phyloP scores from a whole-genome alignment of 2,329 filamentous ascomycete species.

The Hypomyces perniciosus region DNA sequence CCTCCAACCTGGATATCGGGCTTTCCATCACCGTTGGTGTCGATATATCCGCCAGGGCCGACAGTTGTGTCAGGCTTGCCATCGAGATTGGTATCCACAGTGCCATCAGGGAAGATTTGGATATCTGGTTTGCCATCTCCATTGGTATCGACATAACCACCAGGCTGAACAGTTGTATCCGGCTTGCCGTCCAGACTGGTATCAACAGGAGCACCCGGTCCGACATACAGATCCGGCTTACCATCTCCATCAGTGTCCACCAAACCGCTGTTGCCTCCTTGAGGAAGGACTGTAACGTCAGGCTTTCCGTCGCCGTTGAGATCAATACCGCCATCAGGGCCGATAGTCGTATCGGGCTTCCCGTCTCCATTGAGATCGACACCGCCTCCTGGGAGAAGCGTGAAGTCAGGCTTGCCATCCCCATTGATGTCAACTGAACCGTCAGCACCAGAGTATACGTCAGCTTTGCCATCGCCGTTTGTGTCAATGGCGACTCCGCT shows the following conservation, averaged over 20 bases:
- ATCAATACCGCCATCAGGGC: neutral
- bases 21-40: constrained; percentile 1
- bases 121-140: neutral
- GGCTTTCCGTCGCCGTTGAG: neutral
- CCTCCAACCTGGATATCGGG: neutral
- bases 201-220: neutral
- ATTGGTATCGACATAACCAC: neutral
- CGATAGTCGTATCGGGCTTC: neutral
- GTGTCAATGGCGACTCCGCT: neutral
- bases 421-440: neutral
- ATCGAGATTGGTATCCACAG: neutral
- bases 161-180: neutral
- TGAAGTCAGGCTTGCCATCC: neutral
- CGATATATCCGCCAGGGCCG: neutral
- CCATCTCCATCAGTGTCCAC: neutral
- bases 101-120: neutral
- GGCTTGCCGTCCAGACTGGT: neutral
- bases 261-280: neutral
- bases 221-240: neutral
- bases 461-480: constrained; percentile 4
- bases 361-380: neutral
- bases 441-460: neutral
- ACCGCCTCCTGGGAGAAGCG: neutral
- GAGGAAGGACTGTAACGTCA: neutral
- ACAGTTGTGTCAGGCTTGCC: constrained; percentile 3